Conservation (phyloP, 169 alveolate genomes). For the Cyclospora cayetanensis region DNA sequence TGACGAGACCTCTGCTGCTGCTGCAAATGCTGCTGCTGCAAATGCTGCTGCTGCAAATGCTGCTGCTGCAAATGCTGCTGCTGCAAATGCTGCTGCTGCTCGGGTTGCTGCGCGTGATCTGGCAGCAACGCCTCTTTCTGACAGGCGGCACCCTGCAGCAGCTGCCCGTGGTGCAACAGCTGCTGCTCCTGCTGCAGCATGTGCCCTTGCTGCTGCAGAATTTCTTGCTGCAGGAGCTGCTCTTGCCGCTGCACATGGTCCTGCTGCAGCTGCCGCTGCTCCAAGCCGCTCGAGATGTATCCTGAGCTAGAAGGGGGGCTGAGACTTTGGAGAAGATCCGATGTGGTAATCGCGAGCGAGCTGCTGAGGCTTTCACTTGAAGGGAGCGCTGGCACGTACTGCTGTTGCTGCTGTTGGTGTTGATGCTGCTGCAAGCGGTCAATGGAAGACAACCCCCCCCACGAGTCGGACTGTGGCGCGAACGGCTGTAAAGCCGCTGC, state of each 20-base stretch:
- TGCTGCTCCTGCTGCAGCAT: conserved; percentile 1
- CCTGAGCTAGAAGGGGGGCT: not conserved
- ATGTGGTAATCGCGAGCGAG: not conserved
- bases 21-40: not conserved
- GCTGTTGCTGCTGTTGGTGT: not conserved
- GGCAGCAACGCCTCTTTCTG: not conserved
- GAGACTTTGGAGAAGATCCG: not conserved
- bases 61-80: conserved; percentile 3
- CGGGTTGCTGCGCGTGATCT: not conserved
- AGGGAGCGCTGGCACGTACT: not conserved
- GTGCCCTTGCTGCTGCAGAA: not conserved
- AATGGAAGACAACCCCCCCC: not conserved
- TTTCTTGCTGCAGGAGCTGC: not conserved
- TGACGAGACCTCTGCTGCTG: not conserved
- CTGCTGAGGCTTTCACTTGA: not conserved
- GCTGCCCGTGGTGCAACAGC: not conserved
- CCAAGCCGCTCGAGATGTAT: not conserved
- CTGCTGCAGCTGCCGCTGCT: not conserved
- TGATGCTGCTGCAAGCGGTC: not conserved
- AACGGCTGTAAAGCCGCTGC: not conserved
- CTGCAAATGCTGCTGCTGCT: not conserved
- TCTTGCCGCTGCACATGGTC: not conserved
- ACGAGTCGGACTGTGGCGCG: not conserved
- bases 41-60: not conserved
- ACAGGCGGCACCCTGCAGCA: not conserved